Conservation (phyloP, 805 yeast species). For the Cyberlindnera meyerae region DNA sequence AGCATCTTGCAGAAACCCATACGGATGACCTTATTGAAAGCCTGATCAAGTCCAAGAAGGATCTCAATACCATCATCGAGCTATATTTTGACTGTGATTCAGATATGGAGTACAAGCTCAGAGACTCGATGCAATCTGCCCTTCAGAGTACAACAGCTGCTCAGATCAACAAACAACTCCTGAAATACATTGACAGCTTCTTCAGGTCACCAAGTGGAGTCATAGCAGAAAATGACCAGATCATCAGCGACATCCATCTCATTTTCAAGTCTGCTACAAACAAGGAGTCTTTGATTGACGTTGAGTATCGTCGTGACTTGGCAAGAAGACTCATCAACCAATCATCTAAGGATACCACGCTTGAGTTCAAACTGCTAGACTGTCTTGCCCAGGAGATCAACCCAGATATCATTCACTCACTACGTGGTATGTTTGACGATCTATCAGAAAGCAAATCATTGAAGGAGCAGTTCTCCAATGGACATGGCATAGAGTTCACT, state of each 20-base stretch:
- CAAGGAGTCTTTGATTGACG: constrained; percentile 18
- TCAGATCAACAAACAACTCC: constrained; percentile 12
- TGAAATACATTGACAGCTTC: constrained; percentile 18
- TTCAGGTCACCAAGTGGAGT: constrained; percentile 8
- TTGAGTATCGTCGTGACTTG: constrained; percentile 17
- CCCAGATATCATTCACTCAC: constrained; percentile 9
- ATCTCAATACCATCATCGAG: constrained; percentile 7
- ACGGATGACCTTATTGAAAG: constrained; percentile 10
- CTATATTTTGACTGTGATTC: constrained; percentile 9
- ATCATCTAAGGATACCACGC: constrained; percentile 4
- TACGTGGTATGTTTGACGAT: constrained; percentile 21
- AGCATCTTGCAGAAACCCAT: constrained; percentile 3
- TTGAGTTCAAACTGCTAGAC: constrained; percentile 12
- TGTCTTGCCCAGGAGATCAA: constrained; percentile 16
- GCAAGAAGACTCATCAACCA: constrained; percentile 18
- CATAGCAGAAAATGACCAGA: constrained; percentile 1
- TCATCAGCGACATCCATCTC: constrained; percentile 12
- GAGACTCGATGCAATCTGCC: constrained; percentile 20
- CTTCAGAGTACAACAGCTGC: constrained; percentile 6
- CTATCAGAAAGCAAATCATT: constrained; percentile 4
- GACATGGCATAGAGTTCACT: constrained; percentile 10
- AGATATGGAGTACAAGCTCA: constrained; percentile 16
- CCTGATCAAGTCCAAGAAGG: constrained; percentile 18
- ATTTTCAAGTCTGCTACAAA: constrained; percentile 21
- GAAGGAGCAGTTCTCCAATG: neutral